These are phyloP conservation scores for Blastocystis sp. DNA, from an alignment of 352 stramenopile species.

Conservation along the genomic window DNA sequence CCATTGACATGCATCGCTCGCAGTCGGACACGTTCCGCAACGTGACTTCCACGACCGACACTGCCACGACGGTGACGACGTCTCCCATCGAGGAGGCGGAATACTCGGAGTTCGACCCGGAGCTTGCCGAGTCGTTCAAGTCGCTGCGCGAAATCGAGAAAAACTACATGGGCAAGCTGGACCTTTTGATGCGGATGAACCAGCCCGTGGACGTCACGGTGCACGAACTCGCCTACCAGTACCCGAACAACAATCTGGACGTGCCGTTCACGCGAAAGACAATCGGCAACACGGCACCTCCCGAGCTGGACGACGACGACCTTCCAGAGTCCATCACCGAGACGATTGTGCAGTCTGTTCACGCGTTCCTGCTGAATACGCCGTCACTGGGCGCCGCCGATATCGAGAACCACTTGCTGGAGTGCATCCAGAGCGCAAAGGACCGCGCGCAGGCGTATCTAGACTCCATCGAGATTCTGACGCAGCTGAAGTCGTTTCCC, in stretches of 20 bases:
- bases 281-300: neutral
- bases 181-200: conserved; percentile 51
- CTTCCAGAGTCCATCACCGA: conserved; percentile 48
- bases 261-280: neutral
- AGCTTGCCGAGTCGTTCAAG: conserved; percentile 39
- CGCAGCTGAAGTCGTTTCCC: conserved; percentile 5
- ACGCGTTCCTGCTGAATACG: conserved; percentile 52
- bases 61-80: neutral
- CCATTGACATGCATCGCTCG: neutral
- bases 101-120: conserved; percentile 47
- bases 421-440: conserved; percentile 28
- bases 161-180: conserved; percentile 44
- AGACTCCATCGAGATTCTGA: conserved; percentile 50
- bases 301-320: conserved; percentile 1
- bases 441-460: conserved; percentile 29
- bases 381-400: neutral
- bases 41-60: neutral
- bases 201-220: conserved; percentile 35
- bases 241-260: conserved; percentile 3
- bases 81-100: neutral
- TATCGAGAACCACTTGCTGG: conserved; percentile 7
- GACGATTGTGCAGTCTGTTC: conserved; percentile 30
- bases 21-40: neutral
- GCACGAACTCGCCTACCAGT: conserved; percentile 46
- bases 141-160: conserved; percentile 18